Base-by-base conservation (phyloP, 2,329 filamentous ascomycete genomes). In the Stachybotrys chlorohalonatus region DNA sequence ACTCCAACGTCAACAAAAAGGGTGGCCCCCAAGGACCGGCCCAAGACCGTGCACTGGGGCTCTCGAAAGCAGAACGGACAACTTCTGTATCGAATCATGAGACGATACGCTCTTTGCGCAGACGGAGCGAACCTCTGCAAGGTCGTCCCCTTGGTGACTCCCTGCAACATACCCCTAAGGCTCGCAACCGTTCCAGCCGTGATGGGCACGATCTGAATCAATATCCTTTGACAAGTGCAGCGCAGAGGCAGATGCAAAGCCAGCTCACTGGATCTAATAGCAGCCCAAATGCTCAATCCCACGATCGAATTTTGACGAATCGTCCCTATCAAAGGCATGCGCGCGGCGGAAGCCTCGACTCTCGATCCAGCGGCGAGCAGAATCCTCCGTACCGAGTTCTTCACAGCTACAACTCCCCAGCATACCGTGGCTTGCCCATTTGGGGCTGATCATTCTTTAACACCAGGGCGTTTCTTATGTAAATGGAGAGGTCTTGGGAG, bases 341-440 rank as follows among this genome's bases (percentile, higher is more conserved):
- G 11, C 46, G 46, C n/a, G 15, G 46, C n/a, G 46, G 15, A 16
- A 47, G 46, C n/a, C 46, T 47, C 46, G 46, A 47, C 15, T 47
- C 39, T 45, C 39, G 39, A 45, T 11, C 11, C 3, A 49, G 55
- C 42, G 51, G 58, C 13, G 52, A 53, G 11, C 60, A 60, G 51
- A 59, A 67, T 32, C 64, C 66, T 11, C 78, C 76, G 8, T 82
- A 77, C 56, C 76, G 79, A 1, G 70, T 82, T 11, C 67, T 82
- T 8, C 80, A 83, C 66, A 82, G 79, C 65, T 82, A 83, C 60
- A 80, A 82, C 62, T 80, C 80, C 5, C 79, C 80, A 6, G 78
- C 80, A 6, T 83, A 83, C 60, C 73, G 73, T 31, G 73, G 77
- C 42, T 74, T 70, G 3, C 80, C 79, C 0, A 80, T 82, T n/a